phyloP scores from a whole-genome alignment of 2,329 filamentous ascomycete genomes.

The Hypoxylon sp. region DNA sequence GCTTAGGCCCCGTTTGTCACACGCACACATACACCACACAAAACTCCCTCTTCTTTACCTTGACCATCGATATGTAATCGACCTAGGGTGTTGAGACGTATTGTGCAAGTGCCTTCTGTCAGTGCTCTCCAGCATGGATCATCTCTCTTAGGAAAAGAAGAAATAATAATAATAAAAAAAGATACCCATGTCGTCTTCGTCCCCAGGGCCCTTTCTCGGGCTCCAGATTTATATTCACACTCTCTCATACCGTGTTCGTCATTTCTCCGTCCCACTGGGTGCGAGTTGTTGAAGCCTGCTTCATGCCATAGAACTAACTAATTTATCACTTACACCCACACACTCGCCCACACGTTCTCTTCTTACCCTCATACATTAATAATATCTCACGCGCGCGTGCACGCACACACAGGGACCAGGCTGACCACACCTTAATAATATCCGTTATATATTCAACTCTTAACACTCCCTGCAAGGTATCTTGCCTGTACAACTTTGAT shows the following conservation, averaged over 20 bases:
- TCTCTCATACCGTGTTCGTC: conserved; percentile 16
- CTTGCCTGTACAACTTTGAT: conserved; percentile 39
- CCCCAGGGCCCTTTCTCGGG: conserved; percentile 11
- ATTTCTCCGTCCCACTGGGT: conserved; percentile 17
- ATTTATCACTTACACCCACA: conserved; percentile 40
- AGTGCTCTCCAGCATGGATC: conserved; percentile 43
- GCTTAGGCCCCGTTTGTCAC: conserved; percentile 40
- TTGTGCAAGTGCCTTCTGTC: conserved; percentile 35
- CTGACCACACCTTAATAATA: conserved; percentile 41
- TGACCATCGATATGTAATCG: conserved; percentile 32
- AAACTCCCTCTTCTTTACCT: conserved; percentile 13
- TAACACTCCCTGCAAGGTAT: conserved; percentile 37
- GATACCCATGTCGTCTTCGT: conserved; percentile 24
- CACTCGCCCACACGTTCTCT: conserved; percentile 23
- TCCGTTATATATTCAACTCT: conserved; percentile 30
- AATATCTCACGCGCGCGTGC: conserved; percentile 19
- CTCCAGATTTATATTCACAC: conserved; percentile 22
- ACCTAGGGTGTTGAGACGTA: conserved; percentile 38
- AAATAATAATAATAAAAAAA: no score
- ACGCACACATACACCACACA: conserved; percentile 22
- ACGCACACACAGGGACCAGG: conserved; percentile 33
- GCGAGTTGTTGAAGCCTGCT: conserved; percentile 26
- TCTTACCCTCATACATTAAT: conserved; percentile 19
- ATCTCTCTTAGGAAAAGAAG: no score
- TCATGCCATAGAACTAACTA: conserved; percentile 40